These are phyloP conservation scores for Nannochloris sp. DNA, from an alignment of 139 green algal genomes.

Conservation along the genomic window DNA sequence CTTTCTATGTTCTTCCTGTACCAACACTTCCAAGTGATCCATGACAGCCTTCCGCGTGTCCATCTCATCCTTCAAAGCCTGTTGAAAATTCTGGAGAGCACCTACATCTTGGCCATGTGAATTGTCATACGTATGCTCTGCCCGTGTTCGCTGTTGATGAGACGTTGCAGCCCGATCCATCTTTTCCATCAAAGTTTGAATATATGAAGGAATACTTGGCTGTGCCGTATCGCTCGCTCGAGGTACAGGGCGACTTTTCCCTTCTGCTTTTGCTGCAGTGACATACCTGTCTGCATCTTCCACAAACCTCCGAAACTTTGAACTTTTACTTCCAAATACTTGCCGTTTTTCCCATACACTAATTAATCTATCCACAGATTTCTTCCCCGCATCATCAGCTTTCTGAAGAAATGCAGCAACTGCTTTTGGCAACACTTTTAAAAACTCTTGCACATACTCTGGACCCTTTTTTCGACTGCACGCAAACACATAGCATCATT, in stretches of 20 bases:
- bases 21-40: background rate
- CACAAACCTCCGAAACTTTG: conserved; percentile 23
- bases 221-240: background rate
- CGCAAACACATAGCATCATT: background rate
- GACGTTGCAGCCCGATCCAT: too few species aligned
- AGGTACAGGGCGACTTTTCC: background rate
- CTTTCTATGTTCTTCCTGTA: background rate
- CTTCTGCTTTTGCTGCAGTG: background rate
- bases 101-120: too few species aligned
- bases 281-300: conserved; percentile 4
- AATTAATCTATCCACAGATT: conserved; percentile 24
- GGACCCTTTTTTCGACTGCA: conserved; percentile 51
- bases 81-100: background rate
- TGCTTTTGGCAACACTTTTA: conserved; percentile 34
- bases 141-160: too few species aligned
- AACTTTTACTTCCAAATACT: conserved; percentile 21
- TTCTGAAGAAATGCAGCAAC: conserved; percentile 34
- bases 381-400: conserved; percentile 26
- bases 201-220: background rate
- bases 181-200: background rate
- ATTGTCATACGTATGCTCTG: too few species aligned
- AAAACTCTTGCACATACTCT: conserved; percentile 63
- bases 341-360: conserved; percentile 45
- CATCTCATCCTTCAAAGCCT: background rate
- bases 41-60: background rate